Evolutionary conservation across 2,329 filamentous ascomycete genomes (phyloP).

Genomic region (Monosporascus cannonballus): DNA sequence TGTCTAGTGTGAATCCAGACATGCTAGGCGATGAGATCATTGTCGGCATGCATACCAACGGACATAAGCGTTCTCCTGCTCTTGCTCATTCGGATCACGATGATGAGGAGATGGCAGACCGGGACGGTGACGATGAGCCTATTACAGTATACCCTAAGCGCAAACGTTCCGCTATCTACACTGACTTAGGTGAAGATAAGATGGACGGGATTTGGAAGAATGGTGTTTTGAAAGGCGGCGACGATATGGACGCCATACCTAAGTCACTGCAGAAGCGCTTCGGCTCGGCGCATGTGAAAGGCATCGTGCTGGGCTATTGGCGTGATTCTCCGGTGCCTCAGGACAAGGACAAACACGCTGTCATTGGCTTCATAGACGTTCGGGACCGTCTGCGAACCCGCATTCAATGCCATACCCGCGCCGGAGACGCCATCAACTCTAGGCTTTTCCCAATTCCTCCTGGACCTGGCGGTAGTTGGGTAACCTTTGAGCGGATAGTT

Average conservation of each 20-base stretch:
- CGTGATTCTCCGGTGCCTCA: slow-evolving; percentile 48
- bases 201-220: slow-evolving; percentile 25
- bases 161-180: slow-evolving; percentile 46
- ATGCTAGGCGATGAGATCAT: slow-evolving; percentile 47
- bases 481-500: slow-evolving; percentile 55
- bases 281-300: slow-evolving; percentile 32
- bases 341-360: slow-evolving; percentile 46
- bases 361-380: slow-evolving; percentile 58
- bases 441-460: slow-evolving; percentile 43
- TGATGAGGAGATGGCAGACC: slow-evolving; percentile 39
- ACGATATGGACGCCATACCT: slow-evolving; percentile 17
- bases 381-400: slow-evolving; percentile 55
- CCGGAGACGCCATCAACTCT: slow-evolving; percentile 39
- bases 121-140: slow-evolving; percentile 30
- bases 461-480: slow-evolving; percentile 58
- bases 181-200: slow-evolving; percentile 43
- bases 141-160: slow-evolving; percentile 45
- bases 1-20: slow-evolving; percentile 35
- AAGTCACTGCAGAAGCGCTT: slow-evolving; percentile 23
- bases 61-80: slow-evolving; percentile 29
- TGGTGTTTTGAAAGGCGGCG: slow-evolving; percentile 25
- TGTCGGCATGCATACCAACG: slow-evolving; percentile 39
- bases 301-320: slow-evolving; percentile 53
- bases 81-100: slow-evolving; percentile 31
- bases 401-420: slow-evolving; percentile 44